Evolutionary conservation across 805 yeast species (phyloP).

Genomic region (Kazachstania martiniae): DNA sequence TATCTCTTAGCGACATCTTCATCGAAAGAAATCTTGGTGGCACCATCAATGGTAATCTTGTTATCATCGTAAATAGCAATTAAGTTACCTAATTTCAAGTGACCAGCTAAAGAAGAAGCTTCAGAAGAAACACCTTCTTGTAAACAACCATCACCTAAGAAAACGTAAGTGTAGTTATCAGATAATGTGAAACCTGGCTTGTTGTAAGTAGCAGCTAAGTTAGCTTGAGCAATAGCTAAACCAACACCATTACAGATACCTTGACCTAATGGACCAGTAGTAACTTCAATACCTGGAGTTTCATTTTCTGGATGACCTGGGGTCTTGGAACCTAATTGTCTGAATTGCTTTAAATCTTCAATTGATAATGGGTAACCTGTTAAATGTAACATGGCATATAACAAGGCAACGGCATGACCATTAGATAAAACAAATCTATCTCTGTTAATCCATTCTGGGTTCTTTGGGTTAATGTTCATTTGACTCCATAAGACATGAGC

Average conservation of each 20-base stretch:
- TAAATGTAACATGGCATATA: slow-evolving; percentile 77
- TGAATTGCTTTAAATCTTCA: slow-evolving; percentile 82
- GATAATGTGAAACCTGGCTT: slow-evolving; percentile 61
- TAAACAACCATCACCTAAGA: slow-evolving; percentile 96
- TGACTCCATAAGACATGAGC: slow-evolving; percentile 79
- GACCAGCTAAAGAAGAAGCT: slow-evolving; percentile 93
- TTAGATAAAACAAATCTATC: slow-evolving; percentile 92
- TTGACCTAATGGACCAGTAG: slow-evolving; percentile 98
- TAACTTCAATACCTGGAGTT: slow-evolving; percentile 88
- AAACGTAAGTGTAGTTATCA: slow-evolving; percentile 64
- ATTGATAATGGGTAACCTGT: slow-evolving; percentile 66
- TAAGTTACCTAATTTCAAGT: slow-evolving; percentile 83
- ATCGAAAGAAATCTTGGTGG: slow-evolving; percentile 79
- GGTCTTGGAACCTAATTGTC: slow-evolving; percentile 82
- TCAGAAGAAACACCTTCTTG: slow-evolving; percentile 97
- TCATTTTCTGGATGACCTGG: slow-evolving; percentile 98
- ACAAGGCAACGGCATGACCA: slow-evolving; percentile 92
- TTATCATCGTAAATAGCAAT: slow-evolving; percentile 95
- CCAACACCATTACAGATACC: slow-evolving; percentile 96
- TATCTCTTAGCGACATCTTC: slow-evolving; percentile 83
- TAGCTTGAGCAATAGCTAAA: slow-evolving; percentile 87
- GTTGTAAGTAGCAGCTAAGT: slow-evolving; percentile 86
- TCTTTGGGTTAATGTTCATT: slow-evolving; percentile 79
- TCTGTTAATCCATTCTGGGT: slow-evolving; percentile 88
- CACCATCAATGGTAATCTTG: slow-evolving; percentile 94